These are phyloP conservation scores for Parietaria judaica DNA, from an alignment of 306 rosid genomes.

Conservation along the genomic window DNA sequence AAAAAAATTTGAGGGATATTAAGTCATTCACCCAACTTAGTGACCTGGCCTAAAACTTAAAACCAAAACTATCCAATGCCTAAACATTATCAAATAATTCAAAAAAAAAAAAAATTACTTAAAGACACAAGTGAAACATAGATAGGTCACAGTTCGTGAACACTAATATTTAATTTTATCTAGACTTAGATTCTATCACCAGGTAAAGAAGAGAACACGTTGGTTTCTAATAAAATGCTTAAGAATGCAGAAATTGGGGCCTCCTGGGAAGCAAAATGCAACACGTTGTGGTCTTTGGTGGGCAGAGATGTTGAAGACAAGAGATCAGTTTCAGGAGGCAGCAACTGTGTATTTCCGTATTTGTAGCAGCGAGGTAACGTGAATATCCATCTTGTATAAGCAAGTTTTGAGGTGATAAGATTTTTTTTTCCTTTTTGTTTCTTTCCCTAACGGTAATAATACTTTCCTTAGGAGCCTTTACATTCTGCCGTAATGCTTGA, in stretches of 20 bases:
- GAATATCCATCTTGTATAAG: background rate
- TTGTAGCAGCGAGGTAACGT: slow-evolving; percentile 71
- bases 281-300: slow-evolving; percentile 95
- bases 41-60: too few species aligned
- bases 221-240: background rate
- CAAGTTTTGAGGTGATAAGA: slow-evolving; percentile 4
- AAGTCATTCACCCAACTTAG: too few species aligned
- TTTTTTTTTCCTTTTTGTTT: slow-evolving; percentile 7
- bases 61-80: too few species aligned
- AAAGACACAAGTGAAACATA: too few species aligned
- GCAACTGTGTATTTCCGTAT: slow-evolving; percentile 87
- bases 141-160: too few species aligned
- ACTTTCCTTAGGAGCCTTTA: slow-evolving; percentile 59
- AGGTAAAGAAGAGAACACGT: too few species aligned
- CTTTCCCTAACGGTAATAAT: slow-evolving; percentile 25
- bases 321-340: slow-evolving; percentile 77
- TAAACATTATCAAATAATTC: too few species aligned
- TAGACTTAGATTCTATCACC: too few species aligned
- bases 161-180: too few species aligned
- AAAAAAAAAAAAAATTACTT: too few species aligned
- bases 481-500: slow-evolving; percentile 97
- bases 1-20: too few species aligned
- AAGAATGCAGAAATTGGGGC: slow-evolving; percentile 63
- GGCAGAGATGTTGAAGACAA: slow-evolving; percentile 87
- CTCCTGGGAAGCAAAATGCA: slow-evolving; percentile 77